Percentiles rank a stretch among this genome's conserved stretches.
Conservation (phyloP, 176 grass and related monocot genomes). For the Echinochloa phyllopogon region DNA sequence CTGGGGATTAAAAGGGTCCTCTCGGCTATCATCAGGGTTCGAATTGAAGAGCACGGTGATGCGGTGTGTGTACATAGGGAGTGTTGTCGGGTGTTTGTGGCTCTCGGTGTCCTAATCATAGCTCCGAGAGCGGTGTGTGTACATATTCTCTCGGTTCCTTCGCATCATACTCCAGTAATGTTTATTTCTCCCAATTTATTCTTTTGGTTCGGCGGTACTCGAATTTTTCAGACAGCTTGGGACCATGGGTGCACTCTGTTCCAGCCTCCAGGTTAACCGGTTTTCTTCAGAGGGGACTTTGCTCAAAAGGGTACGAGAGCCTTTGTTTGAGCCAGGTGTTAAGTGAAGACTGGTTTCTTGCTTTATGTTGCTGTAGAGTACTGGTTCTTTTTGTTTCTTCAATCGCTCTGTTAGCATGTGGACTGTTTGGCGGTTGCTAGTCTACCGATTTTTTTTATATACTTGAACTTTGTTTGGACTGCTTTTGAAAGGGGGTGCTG, state of each 20-base stretch:
- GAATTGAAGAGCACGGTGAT: background rate
- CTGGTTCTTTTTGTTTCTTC: background rate
- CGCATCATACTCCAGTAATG: background rate
- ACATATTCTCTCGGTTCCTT: conserved; percentile 3
- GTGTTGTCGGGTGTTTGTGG: background rate
- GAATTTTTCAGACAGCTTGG: background rate
- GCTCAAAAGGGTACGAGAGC: background rate
- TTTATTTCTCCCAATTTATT: background rate
- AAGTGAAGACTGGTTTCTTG: background rate
- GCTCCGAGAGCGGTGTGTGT: no score
- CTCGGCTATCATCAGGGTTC: background rate
- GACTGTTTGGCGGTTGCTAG: background rate
- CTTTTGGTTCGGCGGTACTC: background rate
- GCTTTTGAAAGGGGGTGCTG: background rate
- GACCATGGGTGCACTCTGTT: background rate
- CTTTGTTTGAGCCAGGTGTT: background rate
- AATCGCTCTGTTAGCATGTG: background rate
- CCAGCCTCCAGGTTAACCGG: background rate
- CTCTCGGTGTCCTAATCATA: conserved; percentile 17
- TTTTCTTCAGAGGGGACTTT: background rate
- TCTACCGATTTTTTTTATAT: no score
- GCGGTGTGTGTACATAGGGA: conserved; percentile 4
- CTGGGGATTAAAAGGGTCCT: background rate
- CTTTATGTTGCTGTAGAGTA: background rate
- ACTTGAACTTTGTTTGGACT: background rate